Base-by-base conservation (phyloP, 768 basidiomycete species). In the Auricularia sp. region DNA sequence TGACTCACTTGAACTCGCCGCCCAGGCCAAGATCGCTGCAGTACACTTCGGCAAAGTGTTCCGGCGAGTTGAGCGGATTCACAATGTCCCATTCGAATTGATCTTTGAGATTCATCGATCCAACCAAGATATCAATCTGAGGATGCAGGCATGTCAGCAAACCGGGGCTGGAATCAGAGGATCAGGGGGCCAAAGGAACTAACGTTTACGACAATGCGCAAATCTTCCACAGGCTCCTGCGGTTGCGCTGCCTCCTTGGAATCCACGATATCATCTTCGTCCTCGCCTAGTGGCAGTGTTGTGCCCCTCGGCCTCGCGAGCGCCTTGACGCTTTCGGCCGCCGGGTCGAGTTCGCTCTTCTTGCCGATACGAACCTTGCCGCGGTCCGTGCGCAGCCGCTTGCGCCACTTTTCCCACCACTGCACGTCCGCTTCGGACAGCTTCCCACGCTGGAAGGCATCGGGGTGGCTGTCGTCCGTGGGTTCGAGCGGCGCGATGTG, bases 81-180 rank as follows among this genome's bases (percentile, higher is more conserved):
- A 88, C 88, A 44, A 98, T 75, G 74, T 99, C 96, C 97, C 97
- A 99, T 73, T 98, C 97, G 71, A 98, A 96, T 71, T 94, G 90
- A 75, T 99, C 97, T 64, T 93, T 90, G 29, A 99, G 82, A 74
- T 95, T 94, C 78, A 94, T 85, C 6, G 88, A 86, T 29, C 93
- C 96, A 64, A 95, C 88, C 64, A 94, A 92, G 75, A 98, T 93
- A 75, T 98, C 96, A 67, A 99, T 83, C 94, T 98, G 71, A 18
- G 63, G 33, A 24, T 11, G 14, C 51, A 18, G 14, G 16, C 65
- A 42, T 11, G n/a, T n/a, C 51, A 54, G 42, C 6, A 3, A 21
- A 21, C 2, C 24, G 29, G 2, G 29, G 29, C 29, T 29, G 29
- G 29, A 54, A 45, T 14, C 45, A 14, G 11, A 51, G 6, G 16